Evolutionary conservation across 1,139 yeast species (phyloP).

Genomic region (Suhomyces bolitotheri): DNA sequence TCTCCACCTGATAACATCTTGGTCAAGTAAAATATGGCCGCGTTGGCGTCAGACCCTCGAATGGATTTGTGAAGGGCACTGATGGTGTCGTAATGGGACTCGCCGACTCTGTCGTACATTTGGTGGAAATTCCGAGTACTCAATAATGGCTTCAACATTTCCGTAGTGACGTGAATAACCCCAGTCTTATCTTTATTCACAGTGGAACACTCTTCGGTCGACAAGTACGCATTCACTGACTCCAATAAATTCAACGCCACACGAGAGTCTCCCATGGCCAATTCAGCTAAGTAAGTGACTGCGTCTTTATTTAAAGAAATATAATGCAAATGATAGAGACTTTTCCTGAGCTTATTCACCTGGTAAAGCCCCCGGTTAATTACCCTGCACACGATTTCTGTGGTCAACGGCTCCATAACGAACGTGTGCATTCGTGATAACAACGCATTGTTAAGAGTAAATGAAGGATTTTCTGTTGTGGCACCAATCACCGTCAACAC

Average conservation of each 20-base stretch:
- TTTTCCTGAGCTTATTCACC: constrained; percentile 58
- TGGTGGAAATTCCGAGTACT: constrained; percentile 49
- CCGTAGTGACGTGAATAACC: constrained; percentile 34
- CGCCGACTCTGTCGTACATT: constrained; percentile 85
- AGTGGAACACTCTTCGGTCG: constrained; percentile 31
- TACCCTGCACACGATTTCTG: constrained; percentile 56
- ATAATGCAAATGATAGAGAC: constrained; percentile 38
- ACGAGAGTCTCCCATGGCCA: constrained; percentile 91
- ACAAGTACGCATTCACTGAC: constrained; percentile 44
- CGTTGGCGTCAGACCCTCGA: constrained; percentile 86
- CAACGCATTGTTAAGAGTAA: constrained; percentile 83
- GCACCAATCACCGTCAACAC: constrained; percentile 79
- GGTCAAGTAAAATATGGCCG: constrained; percentile 81
- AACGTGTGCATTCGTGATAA: constrained; percentile 88
- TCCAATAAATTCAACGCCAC: constrained; percentile 77
- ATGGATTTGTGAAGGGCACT: constrained; percentile 92
- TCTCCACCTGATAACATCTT: constrained; percentile 92
- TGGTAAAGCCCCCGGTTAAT: constrained; percentile 63
- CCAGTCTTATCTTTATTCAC: constrained; percentile 18
- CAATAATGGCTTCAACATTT: constrained; percentile 41
- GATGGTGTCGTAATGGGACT: constrained; percentile 89
- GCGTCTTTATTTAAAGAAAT: constrained; percentile 58
- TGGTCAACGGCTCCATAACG: constrained; percentile 64
- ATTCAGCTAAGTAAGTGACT: constrained; percentile 65
- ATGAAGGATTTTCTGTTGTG: constrained; percentile 96